Base-by-base conservation (phyloP, 2,329 filamentous ascomycete species). In the Phaeosphaeria sp. region DNA sequence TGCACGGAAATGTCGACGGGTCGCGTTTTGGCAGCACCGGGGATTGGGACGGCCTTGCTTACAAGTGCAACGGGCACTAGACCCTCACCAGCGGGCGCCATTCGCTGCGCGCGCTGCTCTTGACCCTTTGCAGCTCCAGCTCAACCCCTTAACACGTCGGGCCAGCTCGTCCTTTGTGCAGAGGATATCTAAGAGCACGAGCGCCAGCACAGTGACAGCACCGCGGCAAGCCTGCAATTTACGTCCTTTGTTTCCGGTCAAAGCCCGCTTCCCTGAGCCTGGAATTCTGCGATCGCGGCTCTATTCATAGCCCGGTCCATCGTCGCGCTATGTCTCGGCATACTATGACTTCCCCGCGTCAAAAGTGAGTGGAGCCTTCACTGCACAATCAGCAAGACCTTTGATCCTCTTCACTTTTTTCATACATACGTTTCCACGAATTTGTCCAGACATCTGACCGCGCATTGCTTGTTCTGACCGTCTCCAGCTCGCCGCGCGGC, bases 311-410 rank as follows among this genome's bases (percentile, higher is more conserved):
- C 30, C 59, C 45, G 56, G 59, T 63, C 55, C 55, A 51, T 52
- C 36, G 42, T 54, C 54, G 53, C 59, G 55, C 30, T 64, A 72
- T 72, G 71, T 65, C 69, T 72, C 68, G 67, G 69, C 68, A 67
- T 51, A 63, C 63, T 57, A 43, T 45, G 24, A 48, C 67, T 62
- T 66, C 69, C 66, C 68, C 70, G 64, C 56, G 59, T 55, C 63
- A 65, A 60, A 63, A 67, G 69, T 73, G 61, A 61, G 69, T 71
- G 42, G 18, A 59, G 49, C 27, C 39, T 59, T 58, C 44, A 58
- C 51, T 58, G 52, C 58, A 6, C 15, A 13, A 3, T 13, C 30
- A 13, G 11, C 30, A 36, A 7, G 15, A 6, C 30, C 60, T 53
- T 53, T 57, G 33, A 49, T 11, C 21, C 47, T 57, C 51, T 53